Base-by-base conservation (phyloP, 2,329 filamentous ascomycete genomes). In the Botrytis aclada region DNA sequence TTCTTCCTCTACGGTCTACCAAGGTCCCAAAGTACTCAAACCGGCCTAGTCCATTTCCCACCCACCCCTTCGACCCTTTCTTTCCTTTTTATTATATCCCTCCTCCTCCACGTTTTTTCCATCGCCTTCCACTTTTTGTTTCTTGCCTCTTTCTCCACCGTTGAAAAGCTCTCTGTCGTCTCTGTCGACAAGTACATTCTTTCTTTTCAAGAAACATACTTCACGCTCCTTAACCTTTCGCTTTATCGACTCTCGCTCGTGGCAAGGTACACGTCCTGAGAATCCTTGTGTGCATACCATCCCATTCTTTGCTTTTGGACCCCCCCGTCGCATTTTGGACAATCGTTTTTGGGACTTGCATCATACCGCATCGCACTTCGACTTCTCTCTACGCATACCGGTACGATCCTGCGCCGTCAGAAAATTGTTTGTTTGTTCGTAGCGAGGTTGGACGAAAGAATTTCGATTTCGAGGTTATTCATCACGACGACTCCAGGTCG, bases 121-220 rank as follows among this genome's bases (percentile, higher is more conserved):
- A 16, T 32, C 25, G 45, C 43, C 18, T 45, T 29, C 56, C 18
- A 39, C 64, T 39, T 67, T 70, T 56, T 32, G 25, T 64, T 64
- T 62, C 58, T 70, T 62, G n/a, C 34, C 61, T 67, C 60, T 10
- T 61, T 62, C 29, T 22, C 45, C n/a, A 62, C 29, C 32, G 16
- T 64, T 16, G 14, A 61, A 61, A 54, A 47, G 45, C 34, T 51
- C 45, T 29, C 64, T 29, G 32, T 39, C 64, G 64, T 54, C 47
- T n/a, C 12, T 65, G 1, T 56, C 18, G 47, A 64, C 43, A 65
- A 47, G 65, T 34, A 41, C 45, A 54, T 67, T 66, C 70, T 18
- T 66, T 71, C 45, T 43, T n/a, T 45, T 43, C n/a, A 16, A 58
- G 61, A 63, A 51, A 70, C 45, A 67, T 71, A 43, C 45, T 66